A percentile compares a stretch with the other conserved stretches of the same genome.
phyloP scores from a whole-genome alignment of 2,329 filamentous ascomycete species.

The Aspergillus pseudoviridinutans region DNA sequence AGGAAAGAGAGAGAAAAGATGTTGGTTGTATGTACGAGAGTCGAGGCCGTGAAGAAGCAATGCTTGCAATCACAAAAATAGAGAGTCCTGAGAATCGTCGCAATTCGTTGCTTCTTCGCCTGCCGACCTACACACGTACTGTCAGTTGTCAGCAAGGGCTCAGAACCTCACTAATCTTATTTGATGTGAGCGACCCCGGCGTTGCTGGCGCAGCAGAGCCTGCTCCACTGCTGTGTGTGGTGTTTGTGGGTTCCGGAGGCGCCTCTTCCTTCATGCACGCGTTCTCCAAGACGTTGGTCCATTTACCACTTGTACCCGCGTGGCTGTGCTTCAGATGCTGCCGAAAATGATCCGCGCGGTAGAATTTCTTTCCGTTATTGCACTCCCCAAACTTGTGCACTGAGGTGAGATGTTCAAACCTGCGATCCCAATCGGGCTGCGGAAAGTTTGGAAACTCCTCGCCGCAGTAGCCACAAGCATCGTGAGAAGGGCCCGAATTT shows the following conservation, averaged over 20 bases:
- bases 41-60: neutral
- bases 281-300: constrained; percentile 97
- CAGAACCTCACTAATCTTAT: constrained; percentile 29
- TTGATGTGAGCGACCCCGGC: constrained; percentile 19
- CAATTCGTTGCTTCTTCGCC: neutral
- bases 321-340: constrained; percentile 98
- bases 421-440: constrained; percentile 81
- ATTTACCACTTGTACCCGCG: constrained; percentile 92
- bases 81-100: neutral
- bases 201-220: constrained; percentile 3
- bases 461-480: constrained; percentile 92
- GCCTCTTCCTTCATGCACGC: constrained; percentile 90
- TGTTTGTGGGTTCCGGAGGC: constrained; percentile 27
- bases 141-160: constrained; percentile 24
- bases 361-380: constrained; percentile 98
- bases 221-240: constrained; percentile 3
- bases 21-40: neutral
- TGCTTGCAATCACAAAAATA: neutral
- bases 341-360: constrained; percentile 92
- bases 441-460: constrained; percentile 75
- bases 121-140: neutral
- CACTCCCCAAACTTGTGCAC: constrained; percentile 97
- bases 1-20: neutral
- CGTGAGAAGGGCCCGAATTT: constrained; percentile 42
- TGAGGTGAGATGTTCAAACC: constrained; percentile 81